Evolutionary conservation across 306 rosid genomes (phyloP), one percentile per base, ranked within the genome.

Genomic region (Cucurbita maxima): DNA sequence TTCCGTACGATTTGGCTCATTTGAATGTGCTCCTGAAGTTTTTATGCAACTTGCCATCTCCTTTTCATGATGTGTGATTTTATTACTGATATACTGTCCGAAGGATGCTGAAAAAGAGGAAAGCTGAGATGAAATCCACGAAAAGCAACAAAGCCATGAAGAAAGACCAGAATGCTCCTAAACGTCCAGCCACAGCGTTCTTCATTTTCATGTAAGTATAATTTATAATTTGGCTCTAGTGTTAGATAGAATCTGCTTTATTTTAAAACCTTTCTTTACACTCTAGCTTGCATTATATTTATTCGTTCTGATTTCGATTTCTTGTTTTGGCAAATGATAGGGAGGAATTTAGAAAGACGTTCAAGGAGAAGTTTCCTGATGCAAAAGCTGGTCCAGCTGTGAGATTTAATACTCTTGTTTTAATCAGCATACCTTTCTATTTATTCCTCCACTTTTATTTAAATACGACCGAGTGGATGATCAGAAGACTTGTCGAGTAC

Each of bases 331-430:
- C 59, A 12, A 18, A 62, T 77, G 53, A 61, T 50, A 81, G 84
- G 84, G 84, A 81, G 82, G 84, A 75, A 38, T 81, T 81, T 75
- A 75, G 84, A 20, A 81, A 71, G 63, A 69, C 77, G 18, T 78
- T 53, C 66, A 81, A 81, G 56, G 82, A 75, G 75, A 61, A 55
- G 44, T 44, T 25, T 75, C 84, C 84, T 37, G 84, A 78, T 53
- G 57, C 16, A 48, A 81, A 81, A 44, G 58, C 84, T 77, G 56
- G 71, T 58, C 47, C 84, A 62, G 82, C 57, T 22, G 84, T 81
- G 59, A 81, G 84, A 74, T 74, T 60, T 22, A 12, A 19, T 34
- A 37, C 71, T 70, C 12, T 60, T 55, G 13, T 57, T 20, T 47
- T 12, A 14, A 13, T 47, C 57, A 48, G 14, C 43, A 40, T 40